Evolutionary conservation across 78 protist species (phyloP), one percentile per base, ranked within the genome.

Genomic region (Dictyostelium intermedium): DNA sequence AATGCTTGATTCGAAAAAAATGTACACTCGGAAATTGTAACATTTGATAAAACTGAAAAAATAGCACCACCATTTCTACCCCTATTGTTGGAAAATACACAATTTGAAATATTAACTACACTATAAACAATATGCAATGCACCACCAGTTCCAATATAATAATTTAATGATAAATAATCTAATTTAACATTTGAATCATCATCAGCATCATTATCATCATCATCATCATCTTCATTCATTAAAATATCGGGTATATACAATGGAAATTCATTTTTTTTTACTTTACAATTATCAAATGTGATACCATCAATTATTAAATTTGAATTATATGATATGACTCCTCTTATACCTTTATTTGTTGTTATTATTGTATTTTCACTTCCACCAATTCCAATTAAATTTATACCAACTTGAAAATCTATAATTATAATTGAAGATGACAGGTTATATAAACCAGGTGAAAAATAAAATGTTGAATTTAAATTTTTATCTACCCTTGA

Each of bases 61-160:
- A 43, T 41, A 7, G 82, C 82, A 41, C 82, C 82, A 3, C 82
- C 82, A 77, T 77, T 77, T n/a, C 60, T 77, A 5, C 45, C 82
- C n/a, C 10, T 25, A 77, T 43, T 41, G n/a, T 43, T 9, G 2
- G 27, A n/a, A 77, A 77, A 77, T 41, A n/a, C 18, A 77, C 82
- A 77, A 77, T 77, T n/a, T 41, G 11, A 2, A 39, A 77, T 14
- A 8, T 5, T 3, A 3, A 77, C n/a, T 16, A 1, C 41, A 77
- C 82, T 43, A 25, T 23, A 35, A 5, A 43, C 32, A 25, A 16
- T n/a, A 10, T 41, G 60, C 9, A 77, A 23, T 23, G 82, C 82
- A 5, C 82, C 82, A 41, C 82, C 82, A 3, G 56, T 6, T 39
- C 60, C 60, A 23, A 47, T 39, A 43, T 39, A 43, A 77, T 77